Evolutionary conservation across 2,329 filamentous ascomycete species (phyloP), one percentile per base, ranked within the genome.

Genomic region (Didymella lethalis): DNA sequence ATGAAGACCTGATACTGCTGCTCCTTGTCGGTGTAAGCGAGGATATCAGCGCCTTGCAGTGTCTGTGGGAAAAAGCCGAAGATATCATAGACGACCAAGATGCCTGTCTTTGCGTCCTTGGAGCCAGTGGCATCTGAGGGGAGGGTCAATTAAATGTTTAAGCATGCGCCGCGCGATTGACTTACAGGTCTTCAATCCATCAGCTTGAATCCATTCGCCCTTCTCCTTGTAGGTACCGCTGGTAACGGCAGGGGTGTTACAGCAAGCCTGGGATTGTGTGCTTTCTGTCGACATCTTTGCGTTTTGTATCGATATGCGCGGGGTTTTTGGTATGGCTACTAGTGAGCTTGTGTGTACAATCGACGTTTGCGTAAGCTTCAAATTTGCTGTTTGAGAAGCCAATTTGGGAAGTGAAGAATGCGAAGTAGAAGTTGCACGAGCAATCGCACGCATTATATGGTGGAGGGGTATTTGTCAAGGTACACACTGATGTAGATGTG

Each of bases 1-100:
- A 97, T 93, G 79, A 93, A 93, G 66, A 97, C 91, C 67, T 88
- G 88, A 82, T 96, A 95, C 72, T 90, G 86, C 59, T 82, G 75
- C 81, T 85, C 78, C 86, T 90, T 90, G 83, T 88, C 82, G 32
- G 82, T 79, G 65, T 79, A 77, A 28, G 86, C 84, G 41, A 88
- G 82, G 68, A 88, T 88, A 65, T 88, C 86, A 63, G 86, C 85
- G 45, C 86, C 86, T 69, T 88, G 86, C 18, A 88, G 66, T 10
- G 85, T 88, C 70, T 88, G 86, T 10, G 81, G 80, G 76, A 85
- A 88, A 81, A 85, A 88, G 51, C 86, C 86, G 70, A 88, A 88
- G 74, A 88, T 87, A 69, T 87, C 85, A 79, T 79, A 88, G 61
- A 88, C 72, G 62, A 87, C 76, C 28, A 88, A 76, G 68, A 88